phyloP scores from a whole-genome alignment of 768 basidiomycete species.

The Coprinopsis sp. region DNA sequence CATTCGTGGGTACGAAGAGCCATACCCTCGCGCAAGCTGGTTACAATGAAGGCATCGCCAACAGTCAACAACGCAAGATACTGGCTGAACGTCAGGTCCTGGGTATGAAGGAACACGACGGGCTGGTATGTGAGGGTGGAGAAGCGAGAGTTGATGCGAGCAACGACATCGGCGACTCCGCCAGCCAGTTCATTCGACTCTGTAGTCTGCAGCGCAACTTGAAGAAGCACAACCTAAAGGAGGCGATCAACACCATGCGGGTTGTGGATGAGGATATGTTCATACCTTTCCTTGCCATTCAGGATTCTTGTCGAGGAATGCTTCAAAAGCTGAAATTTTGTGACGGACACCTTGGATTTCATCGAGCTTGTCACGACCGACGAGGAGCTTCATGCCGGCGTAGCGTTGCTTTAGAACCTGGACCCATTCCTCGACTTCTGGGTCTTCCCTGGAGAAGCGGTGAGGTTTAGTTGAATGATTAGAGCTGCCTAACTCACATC shows the following conservation, averaged over 20 bases:
- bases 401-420: conserved; percentile 75
- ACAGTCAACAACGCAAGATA: conserved; percentile 79
- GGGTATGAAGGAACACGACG: conserved; percentile 79
- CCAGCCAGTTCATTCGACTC: conserved; percentile 71
- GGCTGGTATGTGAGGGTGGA: conserved; percentile 86
- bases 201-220: conserved; percentile 82
- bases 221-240: conserved; percentile 69
- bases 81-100: conserved; percentile 80
- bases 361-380: conserved; percentile 86
- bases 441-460: conserved; percentile 46
- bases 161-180: conserved; percentile 68
- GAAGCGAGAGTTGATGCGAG: conserved; percentile 78
- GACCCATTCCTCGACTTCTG: conserved; percentile 82
- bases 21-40: conserved; percentile 86
- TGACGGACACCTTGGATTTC: conserved; percentile 81
- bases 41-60: conserved; percentile 82
- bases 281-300: conserved; percentile 70
- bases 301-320: conserved; percentile 74
- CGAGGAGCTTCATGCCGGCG: conserved; percentile 79
- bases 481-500: conserved; percentile 36
- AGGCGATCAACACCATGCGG: not conserved
- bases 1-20: conserved; percentile 78
- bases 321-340: conserved; percentile 80
- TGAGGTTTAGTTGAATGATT: not conserved
- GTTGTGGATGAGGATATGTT: not conserved